Evolutionary conservation across 2,329 filamentous ascomycete genomes (phyloP).

Genomic region (Stagonosporopsis cucurbitacearum): DNA sequence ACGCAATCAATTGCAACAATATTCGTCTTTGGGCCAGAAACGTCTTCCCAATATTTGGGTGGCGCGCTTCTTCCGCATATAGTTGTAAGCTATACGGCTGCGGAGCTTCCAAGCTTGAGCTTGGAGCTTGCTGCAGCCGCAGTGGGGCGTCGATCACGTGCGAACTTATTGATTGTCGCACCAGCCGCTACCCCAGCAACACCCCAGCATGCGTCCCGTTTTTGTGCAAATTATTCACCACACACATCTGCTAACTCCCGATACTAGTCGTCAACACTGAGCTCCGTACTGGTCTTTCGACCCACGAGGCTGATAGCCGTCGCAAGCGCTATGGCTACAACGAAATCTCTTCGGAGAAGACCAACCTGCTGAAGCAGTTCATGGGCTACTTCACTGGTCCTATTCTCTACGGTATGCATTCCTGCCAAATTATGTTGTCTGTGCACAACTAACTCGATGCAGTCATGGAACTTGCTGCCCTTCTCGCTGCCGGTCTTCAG

Average conservation of each 20-base stretch:
- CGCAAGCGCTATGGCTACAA: conserved; percentile 73
- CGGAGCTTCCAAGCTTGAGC: conserved; percentile 20
- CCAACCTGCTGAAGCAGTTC: conserved; percentile 77
- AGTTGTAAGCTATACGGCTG: conserved; percentile 2
- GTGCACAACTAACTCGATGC: conserved; percentile 18
- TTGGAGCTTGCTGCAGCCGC: conserved; percentile 16
- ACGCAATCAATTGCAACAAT: neutral
- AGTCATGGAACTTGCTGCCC: conserved; percentile 80
- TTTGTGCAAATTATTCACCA: conserved; percentile 8
- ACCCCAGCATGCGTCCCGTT: conserved; percentile 7
- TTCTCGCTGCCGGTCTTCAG: conserved; percentile 74
- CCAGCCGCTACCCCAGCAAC: conserved; percentile 2
- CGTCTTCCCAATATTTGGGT: conserved; percentile 13
- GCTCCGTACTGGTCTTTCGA: conserved; percentile 67
- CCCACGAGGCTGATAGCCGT: conserved; percentile 66
- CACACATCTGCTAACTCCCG: conserved; percentile 48
- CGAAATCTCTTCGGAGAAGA: conserved; percentile 75
- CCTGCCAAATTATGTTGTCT: conserved; percentile 16
- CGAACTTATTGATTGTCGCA: conserved; percentile 16
- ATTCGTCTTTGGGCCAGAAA: conserved; percentile 13
- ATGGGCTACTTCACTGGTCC: conserved; percentile 77
- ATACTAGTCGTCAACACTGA: conserved; percentile 65
- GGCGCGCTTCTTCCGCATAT: conserved; percentile 10
- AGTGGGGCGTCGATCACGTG: conserved; percentile 30
- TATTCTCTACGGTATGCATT: conserved; percentile 73